Conservation (phyloP, 2,329 filamentous ascomycete genomes). For the Fusarium oxysporum region DNA sequence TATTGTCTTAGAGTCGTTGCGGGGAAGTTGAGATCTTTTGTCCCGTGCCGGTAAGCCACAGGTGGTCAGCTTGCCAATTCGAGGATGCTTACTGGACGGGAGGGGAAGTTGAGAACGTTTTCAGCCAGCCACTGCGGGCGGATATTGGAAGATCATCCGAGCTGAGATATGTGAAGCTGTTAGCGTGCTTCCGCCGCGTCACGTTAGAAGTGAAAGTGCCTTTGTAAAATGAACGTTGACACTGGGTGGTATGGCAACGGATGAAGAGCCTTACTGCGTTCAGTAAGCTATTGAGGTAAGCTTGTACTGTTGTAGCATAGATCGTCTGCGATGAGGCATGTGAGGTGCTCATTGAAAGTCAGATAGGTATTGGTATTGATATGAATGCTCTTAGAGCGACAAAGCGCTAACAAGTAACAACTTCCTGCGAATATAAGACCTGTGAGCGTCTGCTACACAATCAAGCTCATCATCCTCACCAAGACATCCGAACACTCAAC, state of each 20-base stretch:
- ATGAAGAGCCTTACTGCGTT: not conserved
- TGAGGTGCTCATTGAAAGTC: not conserved
- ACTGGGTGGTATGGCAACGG: not conserved
- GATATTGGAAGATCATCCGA: not conserved
- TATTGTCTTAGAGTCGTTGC: not conserved
- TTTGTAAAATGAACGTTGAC: not conserved
- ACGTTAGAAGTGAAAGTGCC: fast-evolving
- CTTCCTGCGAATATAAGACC: not conserved
- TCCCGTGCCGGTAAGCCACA: not conserved
- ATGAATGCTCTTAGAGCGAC: not conserved
- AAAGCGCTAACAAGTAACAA: no score
- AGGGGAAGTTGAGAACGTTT: not conserved
- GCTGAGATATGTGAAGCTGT: not conserved
- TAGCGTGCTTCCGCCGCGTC: not conserved
- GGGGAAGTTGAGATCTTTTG: not conserved
- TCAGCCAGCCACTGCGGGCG: not conserved
- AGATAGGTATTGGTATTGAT: not conserved
- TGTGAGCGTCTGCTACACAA: not conserved
- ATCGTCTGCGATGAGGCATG: not conserved
- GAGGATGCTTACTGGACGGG: not conserved
- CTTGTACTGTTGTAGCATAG: not conserved
- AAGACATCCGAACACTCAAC: no score
- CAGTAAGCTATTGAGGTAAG: fast-evolving
- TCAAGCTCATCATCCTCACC: not conserved
- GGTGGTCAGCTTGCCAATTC: not conserved